Conservation (phyloP, 1,284 basidiomycete species). For the Lignosus rhinocerotis region DNA sequence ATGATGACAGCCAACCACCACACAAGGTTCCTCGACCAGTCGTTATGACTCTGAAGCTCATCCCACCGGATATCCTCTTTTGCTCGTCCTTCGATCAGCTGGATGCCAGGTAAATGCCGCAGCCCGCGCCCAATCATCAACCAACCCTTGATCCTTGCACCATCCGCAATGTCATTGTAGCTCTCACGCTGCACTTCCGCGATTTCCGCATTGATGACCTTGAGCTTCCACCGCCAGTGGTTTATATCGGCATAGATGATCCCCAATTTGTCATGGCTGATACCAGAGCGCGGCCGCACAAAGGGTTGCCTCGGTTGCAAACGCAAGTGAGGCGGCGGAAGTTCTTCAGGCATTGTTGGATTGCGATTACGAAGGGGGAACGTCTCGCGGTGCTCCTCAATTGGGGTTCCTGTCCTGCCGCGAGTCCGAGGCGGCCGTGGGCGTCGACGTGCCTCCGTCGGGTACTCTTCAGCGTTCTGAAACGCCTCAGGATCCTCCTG, state of each 20-base stretch:
- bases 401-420: conserved; percentile 18
- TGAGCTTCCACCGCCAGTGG: conserved; percentile 65
- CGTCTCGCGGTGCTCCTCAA: conserved; percentile 55
- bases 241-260: conserved; percentile 68
- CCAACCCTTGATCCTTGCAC: conserved; percentile 71
- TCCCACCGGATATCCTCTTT: conserved; percentile 84
- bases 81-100: conserved; percentile 72
- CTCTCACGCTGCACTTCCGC: conserved; percentile 60
- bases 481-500: conserved; percentile 42
- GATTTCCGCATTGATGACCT: conserved; percentile 72
- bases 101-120: conserved; percentile 58
- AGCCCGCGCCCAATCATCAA: conserved; percentile 72
- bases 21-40: conserved; percentile 40
- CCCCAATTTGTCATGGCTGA: conserved; percentile 65
- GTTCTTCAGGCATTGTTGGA: conserved; percentile 23
- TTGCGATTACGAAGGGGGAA: conserved; percentile 53
- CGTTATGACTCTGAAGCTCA: conserved; percentile 64
- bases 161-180: conserved; percentile 72
- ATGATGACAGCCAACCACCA: conserved; percentile 60
- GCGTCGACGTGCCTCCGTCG: conserved; percentile 24
- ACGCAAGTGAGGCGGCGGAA: conserved; percentile 66
- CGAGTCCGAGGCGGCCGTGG: conserved; percentile 29
- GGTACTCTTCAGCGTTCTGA: conserved; percentile 35
- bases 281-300: conserved; percentile 67
- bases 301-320: conserved; percentile 69